These are phyloP conservation scores for Tulasnella sp. DNA, from an alignment of 768 basidiomycete genomes.

Conservation along the genomic window DNA sequence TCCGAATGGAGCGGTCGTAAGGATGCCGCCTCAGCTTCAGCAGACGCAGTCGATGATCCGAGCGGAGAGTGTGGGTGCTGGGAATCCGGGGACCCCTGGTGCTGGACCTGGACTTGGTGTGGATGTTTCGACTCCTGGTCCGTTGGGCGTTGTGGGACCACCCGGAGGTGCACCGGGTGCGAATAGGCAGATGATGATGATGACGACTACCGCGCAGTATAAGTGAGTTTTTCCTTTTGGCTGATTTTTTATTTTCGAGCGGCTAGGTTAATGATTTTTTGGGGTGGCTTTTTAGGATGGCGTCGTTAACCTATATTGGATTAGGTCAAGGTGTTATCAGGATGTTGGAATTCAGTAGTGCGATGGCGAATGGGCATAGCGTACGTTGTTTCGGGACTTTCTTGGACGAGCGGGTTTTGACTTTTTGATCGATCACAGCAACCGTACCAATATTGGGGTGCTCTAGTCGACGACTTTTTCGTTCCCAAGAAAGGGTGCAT, in stretches of 20 bases:
- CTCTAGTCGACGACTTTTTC: slow-evolving; percentile 61
- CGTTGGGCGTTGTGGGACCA: neutral
- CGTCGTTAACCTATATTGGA: slow-evolving; percentile 9
- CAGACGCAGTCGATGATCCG: neutral
- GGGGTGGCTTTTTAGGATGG: neutral
- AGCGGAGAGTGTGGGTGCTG: neutral
- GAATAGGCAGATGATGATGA: neutral
- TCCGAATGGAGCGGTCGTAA: neutral
- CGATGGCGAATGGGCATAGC: slow-evolving; percentile 48
- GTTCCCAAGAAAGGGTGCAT: slow-evolving; percentile 53
- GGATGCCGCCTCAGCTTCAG: neutral
- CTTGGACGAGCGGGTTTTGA: neutral
- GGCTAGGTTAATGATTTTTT: neutral
- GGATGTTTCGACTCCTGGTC: neutral
- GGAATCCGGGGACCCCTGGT: neutral
- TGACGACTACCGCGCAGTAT: slow-evolving; percentile 1
- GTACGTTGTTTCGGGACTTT: slow-evolving; percentile 42
- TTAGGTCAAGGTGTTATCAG: slow-evolving; percentile 56
- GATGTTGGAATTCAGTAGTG: slow-evolving; percentile 61
- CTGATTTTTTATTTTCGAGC: neutral
- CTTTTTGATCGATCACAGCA: slow-evolving; percentile 18
- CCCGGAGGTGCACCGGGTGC: neutral
- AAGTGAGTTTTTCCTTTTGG: slow-evolving; percentile 15
- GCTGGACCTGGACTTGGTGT: neutral
- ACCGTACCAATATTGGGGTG: slow-evolving; percentile 49